Evolutionary conservation across 345 rosid genomes (phyloP).

Genomic region (Conringia planisiliqua): DNA sequence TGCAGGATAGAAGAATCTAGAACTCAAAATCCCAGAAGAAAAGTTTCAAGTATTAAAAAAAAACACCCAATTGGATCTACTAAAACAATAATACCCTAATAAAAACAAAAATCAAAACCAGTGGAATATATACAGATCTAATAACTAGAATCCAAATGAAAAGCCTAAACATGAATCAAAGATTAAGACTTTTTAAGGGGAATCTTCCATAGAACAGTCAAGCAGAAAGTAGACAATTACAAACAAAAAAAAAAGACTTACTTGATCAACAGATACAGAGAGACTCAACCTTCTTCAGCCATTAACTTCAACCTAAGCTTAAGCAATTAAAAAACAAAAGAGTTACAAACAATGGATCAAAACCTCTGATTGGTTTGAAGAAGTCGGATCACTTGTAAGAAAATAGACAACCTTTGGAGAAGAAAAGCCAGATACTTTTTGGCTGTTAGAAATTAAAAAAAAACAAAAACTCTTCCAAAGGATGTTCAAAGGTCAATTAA

Average conservation of each 20-base stretch:
- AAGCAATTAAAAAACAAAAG: background rate
- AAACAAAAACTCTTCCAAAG: background rate
- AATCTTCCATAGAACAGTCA: constrained; percentile 8
- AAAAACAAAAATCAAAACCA: constrained; percentile 4
- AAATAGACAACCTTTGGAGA: background rate
- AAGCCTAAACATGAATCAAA: constrained; percentile 16
- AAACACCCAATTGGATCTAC: constrained; percentile 24
- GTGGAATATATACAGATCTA: constrained; percentile 29
- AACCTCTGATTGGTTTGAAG: background rate
- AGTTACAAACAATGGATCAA: background rate
- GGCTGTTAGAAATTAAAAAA: background rate
- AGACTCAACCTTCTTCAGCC: constrained; percentile 22
- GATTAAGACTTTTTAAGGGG: constrained; percentile 8
- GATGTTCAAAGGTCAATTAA: constrained; percentile 32
- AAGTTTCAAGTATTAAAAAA: background rate
- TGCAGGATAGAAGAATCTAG: constrained; percentile 19
- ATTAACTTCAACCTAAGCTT: constrained; percentile 14
- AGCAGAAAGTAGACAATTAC: background rate
- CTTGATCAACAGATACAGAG: constrained; percentile 23
- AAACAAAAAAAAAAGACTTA: background rate
- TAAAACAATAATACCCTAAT: background rate
- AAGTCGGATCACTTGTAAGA: background rate
- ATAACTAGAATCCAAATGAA: constrained; percentile 23
- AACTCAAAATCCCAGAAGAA: constrained; percentile 5
- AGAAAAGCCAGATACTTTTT: constrained; percentile 2